Percentiles rank a stretch among this genome's conserved stretches.
phyloP scores from a whole-genome alignment of 768 basidiomycete species.

The Naganishia friedmannii region DNA sequence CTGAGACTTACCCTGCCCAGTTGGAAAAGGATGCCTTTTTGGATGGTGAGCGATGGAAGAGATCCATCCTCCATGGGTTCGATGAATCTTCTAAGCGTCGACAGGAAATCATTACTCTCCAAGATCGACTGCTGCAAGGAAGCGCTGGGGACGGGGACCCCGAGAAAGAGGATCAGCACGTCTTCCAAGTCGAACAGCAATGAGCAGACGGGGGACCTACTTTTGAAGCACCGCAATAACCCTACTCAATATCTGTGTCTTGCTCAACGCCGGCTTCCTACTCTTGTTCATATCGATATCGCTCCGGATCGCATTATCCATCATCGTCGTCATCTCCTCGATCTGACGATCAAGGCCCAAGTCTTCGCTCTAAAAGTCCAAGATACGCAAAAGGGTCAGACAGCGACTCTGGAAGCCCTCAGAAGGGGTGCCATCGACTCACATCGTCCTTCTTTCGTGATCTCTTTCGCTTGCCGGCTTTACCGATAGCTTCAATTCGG shows the following conservation, averaged over 20 bases:
- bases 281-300: conserved; percentile 80
- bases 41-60: conserved; percentile 91
- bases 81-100: conserved; percentile 83
- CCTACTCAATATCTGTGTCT: conserved; percentile 77
- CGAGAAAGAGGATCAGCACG: background rate
- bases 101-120: conserved; percentile 82
- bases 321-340: conserved; percentile 58
- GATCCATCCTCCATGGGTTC: conserved; percentile 91
- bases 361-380: conserved; percentile 27
- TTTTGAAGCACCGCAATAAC: conserved; percentile 91
- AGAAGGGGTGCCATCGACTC: conserved; percentile 21
- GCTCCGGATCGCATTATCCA: conserved; percentile 71
- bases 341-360: conserved; percentile 33
- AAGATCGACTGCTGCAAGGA: conserved; percentile 86
- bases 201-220: conserved; percentile 54
- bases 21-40: conserved; percentile 80
- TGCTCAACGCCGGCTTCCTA: conserved; percentile 75
- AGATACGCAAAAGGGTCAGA: no score
- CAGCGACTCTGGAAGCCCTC: no score
- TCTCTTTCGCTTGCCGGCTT: conserved; percentile 62
- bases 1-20: conserved; percentile 59
- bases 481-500: conserved; percentile 81
- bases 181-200: background rate
- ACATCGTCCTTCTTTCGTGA: conserved; percentile 65
- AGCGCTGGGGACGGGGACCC: conserved; percentile 59